Percentiles rank a stretch among this genome's conserved stretches.
Conservation (phyloP, 2,329 filamentous ascomycete species). For the Leptographium wingfieldii region DNA sequence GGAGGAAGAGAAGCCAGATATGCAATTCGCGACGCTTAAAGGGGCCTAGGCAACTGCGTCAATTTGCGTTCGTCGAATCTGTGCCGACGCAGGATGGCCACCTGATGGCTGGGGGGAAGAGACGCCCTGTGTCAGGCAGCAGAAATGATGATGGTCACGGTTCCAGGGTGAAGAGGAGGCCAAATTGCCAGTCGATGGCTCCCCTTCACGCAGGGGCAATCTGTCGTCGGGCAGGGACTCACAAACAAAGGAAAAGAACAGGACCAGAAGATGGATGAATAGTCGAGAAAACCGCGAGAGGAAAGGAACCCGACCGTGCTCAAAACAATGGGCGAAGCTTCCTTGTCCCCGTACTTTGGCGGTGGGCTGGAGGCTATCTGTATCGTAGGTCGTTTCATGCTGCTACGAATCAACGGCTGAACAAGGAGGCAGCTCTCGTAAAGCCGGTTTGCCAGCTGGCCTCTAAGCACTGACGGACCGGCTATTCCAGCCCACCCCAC, state of each 20-base stretch:
- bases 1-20: background rate
- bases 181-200: background rate
- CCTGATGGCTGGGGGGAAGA: background rate
- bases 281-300: background rate
- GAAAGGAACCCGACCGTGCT: background rate
- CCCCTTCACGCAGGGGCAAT: background rate
- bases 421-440: background rate
- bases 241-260: background rate
- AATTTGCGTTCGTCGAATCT: background rate
- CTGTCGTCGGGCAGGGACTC: background rate
- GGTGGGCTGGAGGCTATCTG: background rate
- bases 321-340: background rate
- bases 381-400: constrained; percentile 1
- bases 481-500: background rate
- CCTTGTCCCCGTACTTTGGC: background rate
- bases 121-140: background rate
- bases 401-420: background rate
- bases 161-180: background rate
- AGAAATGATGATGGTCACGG: background rate
- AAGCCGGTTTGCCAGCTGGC: background rate
- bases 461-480: background rate
- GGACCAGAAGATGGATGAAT: background rate
- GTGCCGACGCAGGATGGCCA: background rate
- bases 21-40: background rate
- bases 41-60: background rate